phyloP scores from a whole-genome alignment of 2,329 filamentous ascomycete species.

The Diaporthe sp. region DNA sequence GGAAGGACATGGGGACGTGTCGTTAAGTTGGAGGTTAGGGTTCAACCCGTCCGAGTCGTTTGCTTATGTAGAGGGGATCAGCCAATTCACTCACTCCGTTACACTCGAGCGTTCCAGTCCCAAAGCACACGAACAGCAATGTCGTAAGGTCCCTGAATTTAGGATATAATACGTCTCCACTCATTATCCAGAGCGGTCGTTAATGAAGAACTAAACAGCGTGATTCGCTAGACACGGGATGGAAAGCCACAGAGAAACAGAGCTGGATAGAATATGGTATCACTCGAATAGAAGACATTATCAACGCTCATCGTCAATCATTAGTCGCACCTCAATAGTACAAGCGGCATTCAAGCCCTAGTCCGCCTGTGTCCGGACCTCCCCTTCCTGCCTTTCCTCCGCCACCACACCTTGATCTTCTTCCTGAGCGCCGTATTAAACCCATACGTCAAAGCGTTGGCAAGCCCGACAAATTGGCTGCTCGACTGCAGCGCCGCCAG shows the following conservation, averaged over 20 bases:
- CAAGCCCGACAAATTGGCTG: slow-evolving; percentile 53
- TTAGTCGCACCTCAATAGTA: neutral
- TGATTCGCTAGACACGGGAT: neutral
- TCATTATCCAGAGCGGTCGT: neutral
- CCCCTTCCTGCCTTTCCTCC: neutral
- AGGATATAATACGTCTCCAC: too few relatives aligned
- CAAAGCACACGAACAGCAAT: neutral
- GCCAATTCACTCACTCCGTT: neutral
- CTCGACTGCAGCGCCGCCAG: slow-evolving; percentile 48
- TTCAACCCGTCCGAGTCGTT: neutral
- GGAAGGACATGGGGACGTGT: neutral
- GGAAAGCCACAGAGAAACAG: too few relatives aligned
- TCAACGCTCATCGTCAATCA: slow-evolving; percentile 26
- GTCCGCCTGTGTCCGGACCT: slow-evolving; percentile 1
- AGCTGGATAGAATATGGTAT: slow-evolving; percentile 7
- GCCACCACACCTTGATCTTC: slow-evolving; percentile 32
- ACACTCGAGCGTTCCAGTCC: neutral
- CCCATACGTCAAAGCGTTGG: slow-evolving; percentile 54
- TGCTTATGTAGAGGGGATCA: too few relatives aligned
- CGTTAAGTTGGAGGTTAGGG: neutral
- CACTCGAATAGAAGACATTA: slow-evolving; percentile 27
- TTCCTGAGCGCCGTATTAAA: slow-evolving; percentile 50
- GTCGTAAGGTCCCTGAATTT: neutral
- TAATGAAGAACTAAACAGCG: too few relatives aligned
- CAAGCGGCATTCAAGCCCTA: neutral